Base-by-base conservation (phyloP, 73 alveolate species). In the Tetrahymena borealis region DNA sequence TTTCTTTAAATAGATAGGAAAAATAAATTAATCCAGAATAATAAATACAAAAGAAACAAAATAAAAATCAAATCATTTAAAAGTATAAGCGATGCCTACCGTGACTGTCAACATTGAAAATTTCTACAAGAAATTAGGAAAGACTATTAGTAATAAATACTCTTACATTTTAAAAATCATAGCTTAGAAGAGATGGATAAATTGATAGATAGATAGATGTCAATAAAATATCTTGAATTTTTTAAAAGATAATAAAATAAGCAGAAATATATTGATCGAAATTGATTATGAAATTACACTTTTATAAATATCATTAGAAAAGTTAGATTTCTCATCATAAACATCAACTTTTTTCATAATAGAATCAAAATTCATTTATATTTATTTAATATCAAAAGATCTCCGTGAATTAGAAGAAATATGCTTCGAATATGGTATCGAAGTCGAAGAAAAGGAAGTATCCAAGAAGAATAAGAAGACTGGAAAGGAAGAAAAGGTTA, bases 371-470 rank as follows among this genome's bases (percentile, higher is more conserved):
- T n/a, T n/a, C n/a, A n/a, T n/a, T n/a, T n/a, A n/a, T n/a, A n/a
- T n/a, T n/a, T n/a, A n/a, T n/a, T 60, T n/a, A 18, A 24, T 60
- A 60, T 60, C 1, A 60, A 60, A 32, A 60, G 85, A 11, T n/a
- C 28, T 60, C 85, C 85, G 28, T 9, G 85, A 93, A 40, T 93
- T 93, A 78, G 95, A 93, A 33, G 95, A 93, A 32, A 39, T 93
- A 39, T 18, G 78, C 33, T 93, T 93, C 85, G 91, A 60, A 79
- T 93, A 79, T 41, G 95, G 95, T 38, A 93, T 93, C 7, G 95
- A 93, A 90, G 95, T 90, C 16, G 95, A 93, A 42, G 95, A 93
- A 93, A 38, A 90, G 40, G 95, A 93, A 24, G 95, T 60, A 32
- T 60, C 85, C 85, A 60, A 60, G 85, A 60, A 60, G 31, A 60